These are phyloP conservation scores for Vitis hybrid DNA, from an alignment of 177 flowering plant species.

Conservation along the genomic window DNA sequence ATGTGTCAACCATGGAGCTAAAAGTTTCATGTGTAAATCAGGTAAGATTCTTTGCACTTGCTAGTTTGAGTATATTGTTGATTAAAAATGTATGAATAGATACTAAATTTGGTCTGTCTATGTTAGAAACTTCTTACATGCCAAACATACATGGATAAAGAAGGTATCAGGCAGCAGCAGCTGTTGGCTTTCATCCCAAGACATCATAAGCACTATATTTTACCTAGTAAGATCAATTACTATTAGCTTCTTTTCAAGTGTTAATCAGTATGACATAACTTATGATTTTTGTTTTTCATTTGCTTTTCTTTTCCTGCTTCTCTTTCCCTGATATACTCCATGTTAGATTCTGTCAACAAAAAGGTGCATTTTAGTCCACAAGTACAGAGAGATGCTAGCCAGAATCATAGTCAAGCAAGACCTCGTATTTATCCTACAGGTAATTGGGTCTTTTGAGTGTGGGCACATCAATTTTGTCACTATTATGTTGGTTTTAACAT, in stretches of 20 bases:
- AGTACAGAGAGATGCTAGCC: slow-evolving; percentile 52
- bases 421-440: slow-evolving; percentile 69
- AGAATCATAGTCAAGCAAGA: slow-evolving; percentile 51
- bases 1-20: slow-evolving; percentile 66
- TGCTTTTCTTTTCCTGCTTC: background rate
- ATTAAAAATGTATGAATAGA: background rate
- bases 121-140: slow-evolving; percentile 80
- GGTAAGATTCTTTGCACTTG: slow-evolving; percentile 37
- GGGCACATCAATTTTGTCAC: background rate
- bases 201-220: slow-evolving; percentile 83
- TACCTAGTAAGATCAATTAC: slow-evolving; percentile 57
- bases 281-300: slow-evolving; percentile 3
- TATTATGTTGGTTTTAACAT: background rate
- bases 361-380: slow-evolving; percentile 80
- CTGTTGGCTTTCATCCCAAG: slow-evolving; percentile 71
- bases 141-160: slow-evolving; percentile 73
- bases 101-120: slow-evolving; percentile 14
- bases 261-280: background rate
- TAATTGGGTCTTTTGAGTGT: slow-evolving; percentile 20
- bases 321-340: slow-evolving; percentile 4
- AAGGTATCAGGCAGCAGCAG: slow-evolving; percentile 90
- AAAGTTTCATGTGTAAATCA: slow-evolving; percentile 74
- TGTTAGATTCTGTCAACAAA: slow-evolving; percentile 69
- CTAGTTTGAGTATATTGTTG: slow-evolving; percentile 1
- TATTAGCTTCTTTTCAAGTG: background rate